These are phyloP conservation scores for Pestalotiopsis sp. DNA, from an alignment of 2,329 filamentous ascomycete genomes.

Conservation along the genomic window DNA sequence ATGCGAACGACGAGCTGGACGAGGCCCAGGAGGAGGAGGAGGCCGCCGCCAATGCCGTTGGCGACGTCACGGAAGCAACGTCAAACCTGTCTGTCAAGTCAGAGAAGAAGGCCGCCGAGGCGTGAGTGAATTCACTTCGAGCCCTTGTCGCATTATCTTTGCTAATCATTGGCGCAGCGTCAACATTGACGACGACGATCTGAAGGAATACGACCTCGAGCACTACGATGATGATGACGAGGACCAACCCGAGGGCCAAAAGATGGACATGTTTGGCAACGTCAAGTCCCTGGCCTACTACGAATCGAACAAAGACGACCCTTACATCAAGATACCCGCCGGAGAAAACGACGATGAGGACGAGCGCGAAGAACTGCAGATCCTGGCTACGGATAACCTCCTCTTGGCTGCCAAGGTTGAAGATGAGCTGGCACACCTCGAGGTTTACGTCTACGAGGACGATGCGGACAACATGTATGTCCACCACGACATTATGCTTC, in stretches of 20 bases:
- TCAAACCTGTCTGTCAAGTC: slow-evolving; percentile 14
- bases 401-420: slow-evolving; percentile 92
- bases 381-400: slow-evolving; percentile 90
- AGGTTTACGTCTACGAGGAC: slow-evolving; percentile 98
- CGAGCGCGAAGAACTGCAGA: slow-evolving; percentile 91
- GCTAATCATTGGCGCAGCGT: slow-evolving; percentile 36
- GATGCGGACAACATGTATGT: slow-evolving; percentile 95
- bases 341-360: slow-evolving; percentile 76
- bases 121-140: slow-evolving; percentile 19
- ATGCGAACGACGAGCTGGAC: slow-evolving; percentile 84
- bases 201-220: slow-evolving; percentile 95
- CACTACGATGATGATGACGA: slow-evolving; percentile 88
- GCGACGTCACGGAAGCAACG: slow-evolving; percentile 25
- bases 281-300: slow-evolving; percentile 93
- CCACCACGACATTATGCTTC: slow-evolving; percentile 99
- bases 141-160: too few relatives aligned
- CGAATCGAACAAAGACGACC: slow-evolving; percentile 90
- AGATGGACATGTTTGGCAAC: slow-evolving; percentile 93
- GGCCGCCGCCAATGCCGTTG: slow-evolving; percentile 22
- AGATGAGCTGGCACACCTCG: slow-evolving; percentile 93
- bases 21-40: slow-evolving; percentile 61
- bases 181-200: slow-evolving; percentile 74
- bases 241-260: slow-evolving; percentile 65
- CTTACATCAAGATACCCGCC: slow-evolving; percentile 88
- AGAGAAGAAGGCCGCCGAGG: slow-evolving; percentile 32